phyloP scores from a whole-genome alignment of 1,284 basidiomycete genomes.

The Trichosporon ovoides region DNA sequence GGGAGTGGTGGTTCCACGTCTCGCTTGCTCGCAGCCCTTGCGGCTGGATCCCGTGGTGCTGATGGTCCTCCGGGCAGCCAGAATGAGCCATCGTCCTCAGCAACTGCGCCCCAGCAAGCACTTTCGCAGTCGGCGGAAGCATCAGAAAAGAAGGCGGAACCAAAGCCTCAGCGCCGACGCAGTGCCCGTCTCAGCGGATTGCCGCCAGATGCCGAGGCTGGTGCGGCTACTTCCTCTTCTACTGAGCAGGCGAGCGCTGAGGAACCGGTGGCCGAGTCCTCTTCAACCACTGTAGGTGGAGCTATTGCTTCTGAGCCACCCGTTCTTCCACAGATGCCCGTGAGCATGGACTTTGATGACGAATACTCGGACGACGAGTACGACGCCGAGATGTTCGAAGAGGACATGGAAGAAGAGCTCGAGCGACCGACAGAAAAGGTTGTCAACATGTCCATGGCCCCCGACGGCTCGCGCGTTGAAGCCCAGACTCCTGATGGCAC shows the following conservation, averaged over 20 bases:
- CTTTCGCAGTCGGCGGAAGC: neutral
- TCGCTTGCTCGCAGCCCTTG: conserved; percentile 55
- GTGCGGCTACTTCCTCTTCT: neutral
- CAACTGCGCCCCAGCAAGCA: neutral
- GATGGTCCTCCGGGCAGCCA: neutral
- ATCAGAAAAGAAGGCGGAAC: conserved; percentile 15
- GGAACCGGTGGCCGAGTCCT: neutral
- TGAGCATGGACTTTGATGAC: conserved; percentile 49
- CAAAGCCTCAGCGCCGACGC: conserved; percentile 56
- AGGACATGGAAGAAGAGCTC: conserved; percentile 57
- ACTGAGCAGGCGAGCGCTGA: neutral
- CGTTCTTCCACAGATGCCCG: conserved; percentile 32
- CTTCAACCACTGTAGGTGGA: conserved; percentile 4
- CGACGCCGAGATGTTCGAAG: conserved; percentile 51
- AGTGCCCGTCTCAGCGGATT: conserved; percentile 74
- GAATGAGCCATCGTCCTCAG: conserved; percentile 1
- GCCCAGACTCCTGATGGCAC: conserved; percentile 96
- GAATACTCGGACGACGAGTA: conserved; percentile 73
- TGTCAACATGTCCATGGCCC: conserved; percentile 72
- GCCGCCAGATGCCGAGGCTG: conserved; percentile 33
- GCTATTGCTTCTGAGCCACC: conserved; percentile 16
- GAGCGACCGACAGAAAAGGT: conserved; percentile 65
- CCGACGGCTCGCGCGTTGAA: conserved; percentile 86
- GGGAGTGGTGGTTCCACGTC: conserved; percentile 34
- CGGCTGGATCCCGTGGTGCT: conserved; percentile 36